Percentiles rank a stretch among this genome's conserved stretches.
These are phyloP conservation scores for Vitis riparia DNA, from an alignment of 164 flowering plant genomes.

Conservation along the genomic window DNA sequence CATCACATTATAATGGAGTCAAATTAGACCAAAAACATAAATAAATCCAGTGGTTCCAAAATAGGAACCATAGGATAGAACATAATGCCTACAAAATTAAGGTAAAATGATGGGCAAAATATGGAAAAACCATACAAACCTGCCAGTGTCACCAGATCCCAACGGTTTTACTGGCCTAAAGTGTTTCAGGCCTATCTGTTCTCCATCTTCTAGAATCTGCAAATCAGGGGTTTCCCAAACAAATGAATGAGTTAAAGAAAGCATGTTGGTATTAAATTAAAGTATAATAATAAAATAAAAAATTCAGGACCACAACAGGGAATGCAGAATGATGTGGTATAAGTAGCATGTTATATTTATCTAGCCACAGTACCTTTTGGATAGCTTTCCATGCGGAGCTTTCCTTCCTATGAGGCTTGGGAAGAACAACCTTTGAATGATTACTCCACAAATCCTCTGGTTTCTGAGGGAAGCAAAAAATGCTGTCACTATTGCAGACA, in stretches of 20 bases:
- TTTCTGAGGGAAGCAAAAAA: slow-evolving; percentile 45
- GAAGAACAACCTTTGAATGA: slow-evolving; percentile 77
- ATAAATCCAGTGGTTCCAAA: neutral
- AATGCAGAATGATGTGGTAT: neutral
- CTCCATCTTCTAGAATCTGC: slow-evolving; percentile 78
- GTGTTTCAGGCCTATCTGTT: slow-evolving; percentile 77
- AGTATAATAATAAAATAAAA: neutral
- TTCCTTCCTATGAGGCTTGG: slow-evolving; percentile 92
- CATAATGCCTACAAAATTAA: neutral
- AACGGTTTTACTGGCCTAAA: slow-evolving; percentile 86
- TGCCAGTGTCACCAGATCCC: slow-evolving; percentile 98
- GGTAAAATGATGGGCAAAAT: neutral
- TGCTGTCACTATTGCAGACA: neutral
- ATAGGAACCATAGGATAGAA: neutral
- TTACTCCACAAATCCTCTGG: slow-evolving; percentile 96
- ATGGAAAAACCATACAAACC: slow-evolving; percentile 41
- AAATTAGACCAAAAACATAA: neutral
- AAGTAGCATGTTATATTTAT: neutral
- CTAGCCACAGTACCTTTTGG: slow-evolving; percentile 57
- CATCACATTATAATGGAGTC: no score
- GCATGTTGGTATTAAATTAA: neutral
- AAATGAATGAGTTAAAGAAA: neutral
- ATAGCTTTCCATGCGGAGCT: slow-evolving; percentile 81
- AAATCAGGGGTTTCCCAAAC: slow-evolving; percentile 6
- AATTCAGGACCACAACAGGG: neutral